These are phyloP conservation scores for Globisporangium splendens DNA, from an alignment of 352 stramenopile genomes.

Conservation along the genomic window DNA sequence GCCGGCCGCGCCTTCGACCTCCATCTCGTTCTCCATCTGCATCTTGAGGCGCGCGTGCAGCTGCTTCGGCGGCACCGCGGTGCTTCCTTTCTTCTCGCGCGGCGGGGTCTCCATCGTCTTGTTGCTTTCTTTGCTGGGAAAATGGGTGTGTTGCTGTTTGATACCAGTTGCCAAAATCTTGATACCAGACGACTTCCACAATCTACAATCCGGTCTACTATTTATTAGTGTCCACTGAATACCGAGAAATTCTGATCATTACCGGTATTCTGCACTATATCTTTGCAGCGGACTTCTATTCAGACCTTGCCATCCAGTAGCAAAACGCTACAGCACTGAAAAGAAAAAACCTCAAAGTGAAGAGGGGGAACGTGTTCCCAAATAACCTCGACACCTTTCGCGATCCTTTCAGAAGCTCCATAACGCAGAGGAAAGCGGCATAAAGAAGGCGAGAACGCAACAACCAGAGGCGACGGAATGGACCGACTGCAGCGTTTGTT, in stretches of 20 bases:
- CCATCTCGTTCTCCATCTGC: conserved; percentile 69
- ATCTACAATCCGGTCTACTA: too few species aligned
- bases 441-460: conserved; percentile 12
- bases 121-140: background rate
- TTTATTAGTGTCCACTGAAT: too few species aligned
- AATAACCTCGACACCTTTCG: background rate
- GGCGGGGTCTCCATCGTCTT: conserved; percentile 63
- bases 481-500: conserved; percentile 85
- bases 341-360: background rate
- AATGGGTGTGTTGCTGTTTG: background rate
- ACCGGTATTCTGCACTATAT: too few species aligned
- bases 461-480: conserved; percentile 38
- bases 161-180: background rate
- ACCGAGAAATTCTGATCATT: too few species aligned
- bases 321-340: background rate
- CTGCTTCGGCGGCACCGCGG: conserved; percentile 38
- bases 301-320: too few species aligned
- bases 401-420: background rate
- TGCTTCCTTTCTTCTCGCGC: conserved; percentile 30
- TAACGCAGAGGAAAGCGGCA: background rate
- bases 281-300: too few species aligned
- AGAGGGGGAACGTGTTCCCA: background rate
- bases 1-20: conserved; percentile 29
- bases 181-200: background rate
- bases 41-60: conserved; percentile 69